Conservation (phyloP, 2,329 filamentous ascomycete species). For the Lecanosticta acicola region DNA sequence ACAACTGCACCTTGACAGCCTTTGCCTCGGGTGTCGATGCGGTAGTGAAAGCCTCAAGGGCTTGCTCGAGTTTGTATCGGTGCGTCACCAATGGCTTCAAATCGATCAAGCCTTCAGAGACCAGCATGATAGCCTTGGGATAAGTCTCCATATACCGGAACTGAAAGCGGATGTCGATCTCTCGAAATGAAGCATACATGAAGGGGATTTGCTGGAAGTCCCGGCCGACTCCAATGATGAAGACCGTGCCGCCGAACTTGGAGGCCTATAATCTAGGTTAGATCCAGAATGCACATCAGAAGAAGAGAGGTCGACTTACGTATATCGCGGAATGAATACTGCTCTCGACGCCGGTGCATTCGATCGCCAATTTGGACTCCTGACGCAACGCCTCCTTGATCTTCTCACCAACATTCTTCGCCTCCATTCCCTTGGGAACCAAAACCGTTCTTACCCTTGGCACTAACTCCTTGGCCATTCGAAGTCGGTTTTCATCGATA, state of each 20-base stretch:
- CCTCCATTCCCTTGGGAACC: slow-evolving; percentile 33
- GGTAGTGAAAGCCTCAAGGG: slow-evolving; percentile 34
- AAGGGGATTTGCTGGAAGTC: slow-evolving; percentile 36
- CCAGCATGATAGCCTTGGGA: slow-evolving; percentile 39
- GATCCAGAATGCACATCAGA: background rate
- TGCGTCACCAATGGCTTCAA: slow-evolving; percentile 38
- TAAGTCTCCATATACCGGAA: slow-evolving; percentile 39
- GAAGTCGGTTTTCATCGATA: slow-evolving; percentile 38
- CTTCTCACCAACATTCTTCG: slow-evolving; percentile 35
- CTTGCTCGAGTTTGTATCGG: slow-evolving; percentile 34
- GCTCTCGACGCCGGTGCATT: slow-evolving; percentile 34
- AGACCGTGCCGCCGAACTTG: slow-evolving; percentile 35
- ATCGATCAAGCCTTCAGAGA: slow-evolving; percentile 35
- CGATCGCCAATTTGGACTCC: slow-evolving; percentile 31
- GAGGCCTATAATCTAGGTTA: slow-evolving; percentile 21
- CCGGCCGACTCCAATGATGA: slow-evolving; percentile 35
- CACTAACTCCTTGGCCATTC: slow-evolving; percentile 34
- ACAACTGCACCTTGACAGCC: slow-evolving; percentile 34
- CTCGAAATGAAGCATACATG: slow-evolving; percentile 34
- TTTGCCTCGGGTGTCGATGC: slow-evolving; percentile 33
- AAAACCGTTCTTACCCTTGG: slow-evolving; percentile 35
- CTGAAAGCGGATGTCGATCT: slow-evolving; percentile 38
- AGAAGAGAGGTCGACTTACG: slow-evolving; percentile 21
- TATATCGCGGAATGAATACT: slow-evolving; percentile 31
- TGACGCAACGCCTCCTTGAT: slow-evolving; percentile 32